These are phyloP conservation scores for Cutaneotrichosporon dermatis DNA, from an alignment of 1,284 basidiomycete species.

Conservation along the genomic window DNA sequence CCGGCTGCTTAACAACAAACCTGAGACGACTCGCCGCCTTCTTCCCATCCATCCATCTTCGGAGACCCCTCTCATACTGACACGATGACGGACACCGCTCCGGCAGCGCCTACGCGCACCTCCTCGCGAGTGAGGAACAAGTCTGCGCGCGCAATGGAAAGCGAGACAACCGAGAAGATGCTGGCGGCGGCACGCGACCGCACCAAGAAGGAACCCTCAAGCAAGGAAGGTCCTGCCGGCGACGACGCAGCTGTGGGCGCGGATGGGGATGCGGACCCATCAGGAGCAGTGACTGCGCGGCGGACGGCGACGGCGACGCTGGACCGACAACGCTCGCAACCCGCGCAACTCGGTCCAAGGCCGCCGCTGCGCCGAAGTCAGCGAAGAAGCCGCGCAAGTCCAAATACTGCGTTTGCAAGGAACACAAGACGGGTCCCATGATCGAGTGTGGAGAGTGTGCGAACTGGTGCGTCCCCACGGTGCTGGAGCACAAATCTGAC, in stretches of 20 bases:
- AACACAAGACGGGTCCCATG: constrained; percentile 33
- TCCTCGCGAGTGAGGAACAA: constrained; percentile 26
- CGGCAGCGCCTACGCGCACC: constrained; percentile 14
- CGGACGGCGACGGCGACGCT: not conserved
- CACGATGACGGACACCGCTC: constrained; percentile 4
- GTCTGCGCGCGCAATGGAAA: constrained; percentile 29
- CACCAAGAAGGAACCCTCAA: no score
- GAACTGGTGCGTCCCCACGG: constrained; percentile 34
- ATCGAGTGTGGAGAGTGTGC: constrained; percentile 43
- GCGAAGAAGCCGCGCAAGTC: constrained; percentile 14
- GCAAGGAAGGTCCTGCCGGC: no score
- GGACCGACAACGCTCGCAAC: not conserved
- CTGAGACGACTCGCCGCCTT: not conserved
- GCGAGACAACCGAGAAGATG: constrained; percentile 27
- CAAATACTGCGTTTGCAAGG: constrained; percentile 38
- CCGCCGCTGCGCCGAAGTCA: not conserved
- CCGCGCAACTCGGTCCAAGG: constrained; percentile 18
- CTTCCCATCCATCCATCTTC: not conserved
- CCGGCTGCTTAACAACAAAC: not conserved
- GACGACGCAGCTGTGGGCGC: no score
- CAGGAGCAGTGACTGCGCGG: no score
- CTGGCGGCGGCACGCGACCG: constrained; percentile 1
- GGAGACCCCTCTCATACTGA: not conserved
- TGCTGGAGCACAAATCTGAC: not conserved
- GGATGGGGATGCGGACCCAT: no score